Percentiles rank a stretch among this genome's conserved stretches.
These are phyloP conservation scores for Trichoderma citrinoviride DNA, from an alignment of 2,329 filamentous ascomycete genomes.

Conservation along the genomic window DNA sequence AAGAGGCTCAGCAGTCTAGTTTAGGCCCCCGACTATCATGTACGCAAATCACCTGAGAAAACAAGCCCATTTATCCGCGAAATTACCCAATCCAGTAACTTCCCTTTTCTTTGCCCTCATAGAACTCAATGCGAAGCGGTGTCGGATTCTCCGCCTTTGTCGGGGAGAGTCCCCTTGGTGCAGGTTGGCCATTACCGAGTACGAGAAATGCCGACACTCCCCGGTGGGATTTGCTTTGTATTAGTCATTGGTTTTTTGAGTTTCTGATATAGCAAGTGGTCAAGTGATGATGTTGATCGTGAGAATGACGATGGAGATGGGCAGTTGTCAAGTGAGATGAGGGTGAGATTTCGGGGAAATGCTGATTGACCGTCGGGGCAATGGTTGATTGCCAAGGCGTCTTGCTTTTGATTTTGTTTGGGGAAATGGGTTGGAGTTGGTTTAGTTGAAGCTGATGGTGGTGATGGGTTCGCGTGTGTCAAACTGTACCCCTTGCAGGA, in stretches of 20 bases:
- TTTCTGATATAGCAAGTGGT: no score
- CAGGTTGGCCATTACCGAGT: background rate
- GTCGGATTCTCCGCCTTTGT: slow-evolving; percentile 11
- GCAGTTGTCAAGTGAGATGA: background rate
- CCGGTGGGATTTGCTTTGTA: background rate
- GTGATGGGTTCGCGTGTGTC: no score
- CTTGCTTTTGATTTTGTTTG: no score
- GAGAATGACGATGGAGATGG: no score
- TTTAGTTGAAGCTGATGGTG: no score
- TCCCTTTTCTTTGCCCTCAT: background rate
- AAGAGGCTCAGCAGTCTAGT: background rate
- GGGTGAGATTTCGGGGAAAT: no score
- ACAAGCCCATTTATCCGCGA: background rate
- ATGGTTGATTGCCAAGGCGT: no score
- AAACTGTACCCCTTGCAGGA: no score
- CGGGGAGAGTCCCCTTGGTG: background rate
- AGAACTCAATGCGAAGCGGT: background rate
- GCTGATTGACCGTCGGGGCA: no score
- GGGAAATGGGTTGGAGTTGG: no score
- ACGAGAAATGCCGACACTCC: background rate
- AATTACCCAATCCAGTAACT: background rate
- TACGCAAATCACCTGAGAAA: background rate
- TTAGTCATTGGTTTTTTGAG: background rate
- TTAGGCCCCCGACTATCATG: background rate
- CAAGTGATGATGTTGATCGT: no score